phyloP scores from a whole-genome alignment of 768 basidiomycete genomes.

The Terana coerulea region DNA sequence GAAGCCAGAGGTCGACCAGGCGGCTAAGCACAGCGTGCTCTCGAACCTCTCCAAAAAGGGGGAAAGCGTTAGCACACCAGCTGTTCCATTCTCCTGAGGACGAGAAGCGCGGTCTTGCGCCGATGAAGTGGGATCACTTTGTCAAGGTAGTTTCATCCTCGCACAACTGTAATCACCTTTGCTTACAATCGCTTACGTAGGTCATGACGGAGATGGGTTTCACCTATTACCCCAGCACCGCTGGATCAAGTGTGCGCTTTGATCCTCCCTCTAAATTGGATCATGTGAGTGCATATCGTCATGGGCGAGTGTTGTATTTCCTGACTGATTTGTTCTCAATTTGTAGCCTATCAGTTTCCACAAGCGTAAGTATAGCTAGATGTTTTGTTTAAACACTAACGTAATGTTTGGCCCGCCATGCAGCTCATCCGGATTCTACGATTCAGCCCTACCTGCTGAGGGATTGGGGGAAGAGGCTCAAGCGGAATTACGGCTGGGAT shows the following conservation, averaged over 20 bases:
- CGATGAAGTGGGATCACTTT: conserved; percentile 81
- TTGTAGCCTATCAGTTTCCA: conserved; percentile 77
- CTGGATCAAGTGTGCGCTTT: conserved; percentile 81
- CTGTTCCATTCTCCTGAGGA: conserved; percentile 54
- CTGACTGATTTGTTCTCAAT: conserved; percentile 1
- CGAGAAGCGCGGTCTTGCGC: conserved; percentile 46
- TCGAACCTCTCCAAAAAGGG: conserved; percentile 55
- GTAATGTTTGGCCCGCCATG: neutral
- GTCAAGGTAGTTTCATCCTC: conserved; percentile 49
- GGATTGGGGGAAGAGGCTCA: conserved; percentile 54
- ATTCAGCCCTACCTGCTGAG: conserved; percentile 47
- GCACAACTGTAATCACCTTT: too few species aligned
- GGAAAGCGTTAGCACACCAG: conserved; percentile 58
- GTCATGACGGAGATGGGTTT: conserved; percentile 81
- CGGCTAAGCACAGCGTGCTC: conserved; percentile 53
- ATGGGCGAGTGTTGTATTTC: neutral
- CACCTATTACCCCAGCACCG: conserved; percentile 65
- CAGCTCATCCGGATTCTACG: conserved; percentile 76
- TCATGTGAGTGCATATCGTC: conserved; percentile 31
- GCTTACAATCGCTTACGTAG: conserved; percentile 31
- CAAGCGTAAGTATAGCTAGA: conserved; percentile 46
- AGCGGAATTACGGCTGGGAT: conserved; percentile 65
- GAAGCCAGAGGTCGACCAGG: conserved; percentile 31
- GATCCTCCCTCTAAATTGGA: conserved; percentile 62
- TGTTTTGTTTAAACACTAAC: neutral